phyloP scores from a whole-genome alignment of 2,329 filamentous ascomycete genomes.

The Dothideomycetidae sp. region DNA sequence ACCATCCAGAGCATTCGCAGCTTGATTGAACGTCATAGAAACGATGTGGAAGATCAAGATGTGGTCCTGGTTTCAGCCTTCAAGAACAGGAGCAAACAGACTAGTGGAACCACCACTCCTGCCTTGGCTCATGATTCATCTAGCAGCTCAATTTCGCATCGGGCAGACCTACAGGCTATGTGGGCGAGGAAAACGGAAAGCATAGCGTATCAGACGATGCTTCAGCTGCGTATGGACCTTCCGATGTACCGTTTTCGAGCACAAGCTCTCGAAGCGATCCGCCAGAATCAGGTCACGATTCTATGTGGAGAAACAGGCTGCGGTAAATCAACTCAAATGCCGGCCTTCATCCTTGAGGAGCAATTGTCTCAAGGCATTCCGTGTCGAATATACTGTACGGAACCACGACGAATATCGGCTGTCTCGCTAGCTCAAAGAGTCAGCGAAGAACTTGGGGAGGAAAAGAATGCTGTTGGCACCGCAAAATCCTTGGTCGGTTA shows the following conservation, averaged over 20 bases:
- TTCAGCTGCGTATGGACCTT: slow-evolving; percentile 59
- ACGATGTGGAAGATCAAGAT: slow-evolving; percentile 36
- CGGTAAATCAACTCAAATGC: slow-evolving; percentile 96
- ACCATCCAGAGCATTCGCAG: slow-evolving; percentile 53
- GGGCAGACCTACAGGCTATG: slow-evolving; percentile 29
- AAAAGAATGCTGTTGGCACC: slow-evolving; percentile 67
- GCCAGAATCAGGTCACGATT: slow-evolving; percentile 72
- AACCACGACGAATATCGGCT: slow-evolving; percentile 88
- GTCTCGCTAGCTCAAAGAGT: slow-evolving; percentile 87
- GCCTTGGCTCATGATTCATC: slow-evolving; percentile 10
- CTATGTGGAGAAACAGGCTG: slow-evolving; percentile 94
- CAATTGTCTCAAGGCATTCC: slow-evolving; percentile 64
- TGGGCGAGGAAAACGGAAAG: slow-evolving; percentile 40
- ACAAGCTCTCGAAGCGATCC: slow-evolving; percentile 62
- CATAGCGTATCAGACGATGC: slow-evolving; percentile 60
- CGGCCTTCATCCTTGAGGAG: slow-evolving; percentile 81
- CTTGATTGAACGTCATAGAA: slow-evolving; percentile 53
- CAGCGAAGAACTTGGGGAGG: slow-evolving; percentile 86
- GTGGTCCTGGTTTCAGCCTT: slow-evolving; percentile 66
- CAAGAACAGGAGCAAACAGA: slow-evolving; percentile 30
- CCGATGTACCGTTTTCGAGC: slow-evolving; percentile 81
- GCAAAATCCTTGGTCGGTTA: slow-evolving; percentile 77
- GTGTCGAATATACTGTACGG: slow-evolving; percentile 91
- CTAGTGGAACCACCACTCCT: slow-evolving; percentile 22
- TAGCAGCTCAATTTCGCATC: slow-evolving; percentile 9